phyloP scores from a whole-genome alignment of 2,329 filamentous ascomycete species.

The Lecanicillium sp. region DNA sequence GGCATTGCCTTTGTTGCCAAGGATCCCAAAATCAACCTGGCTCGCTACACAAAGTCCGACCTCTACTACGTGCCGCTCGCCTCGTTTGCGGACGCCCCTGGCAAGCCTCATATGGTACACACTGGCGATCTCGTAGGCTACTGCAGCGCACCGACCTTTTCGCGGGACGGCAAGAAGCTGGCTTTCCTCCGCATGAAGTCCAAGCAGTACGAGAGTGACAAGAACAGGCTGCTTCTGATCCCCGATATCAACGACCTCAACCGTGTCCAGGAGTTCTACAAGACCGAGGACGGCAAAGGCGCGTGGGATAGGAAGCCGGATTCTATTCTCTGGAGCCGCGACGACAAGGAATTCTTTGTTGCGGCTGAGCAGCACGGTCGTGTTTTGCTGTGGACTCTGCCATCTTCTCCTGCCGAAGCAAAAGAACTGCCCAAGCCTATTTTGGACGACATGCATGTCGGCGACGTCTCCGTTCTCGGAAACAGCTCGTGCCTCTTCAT shows the following conservation, averaged over 20 bases:
- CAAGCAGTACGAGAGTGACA: conserved; percentile 72
- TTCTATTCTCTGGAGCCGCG: conserved; percentile 46
- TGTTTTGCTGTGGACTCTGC: conserved; percentile 53
- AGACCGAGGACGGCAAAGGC: conserved; percentile 54
- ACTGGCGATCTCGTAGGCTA: conserved; percentile 58
- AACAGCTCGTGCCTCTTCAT: conserved; percentile 48
- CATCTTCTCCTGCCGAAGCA: conserved; percentile 43
- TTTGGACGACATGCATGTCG: conserved; percentile 45
- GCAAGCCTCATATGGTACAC: conserved; percentile 40
- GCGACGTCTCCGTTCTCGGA: conserved; percentile 44
- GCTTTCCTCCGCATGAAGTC: conserved; percentile 75
- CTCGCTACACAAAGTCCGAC: conserved; percentile 73
- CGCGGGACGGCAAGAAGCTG: conserved; percentile 60
- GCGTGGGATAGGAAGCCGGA: conserved; percentile 54
- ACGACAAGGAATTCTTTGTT: conserved; percentile 60
- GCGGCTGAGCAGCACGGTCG: conserved; percentile 64
- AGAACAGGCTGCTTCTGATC: conserved; percentile 56
- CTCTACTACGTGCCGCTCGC: conserved; percentile 65
- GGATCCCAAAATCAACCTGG: conserved; percentile 62
- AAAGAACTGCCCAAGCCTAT: conserved; percentile 40
- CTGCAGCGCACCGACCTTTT: conserved; percentile 61
- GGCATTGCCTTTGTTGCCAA: conserved; percentile 70
- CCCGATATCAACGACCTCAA: conserved; percentile 50
- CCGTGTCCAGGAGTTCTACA: conserved; percentile 55
- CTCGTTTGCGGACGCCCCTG: conserved; percentile 49